Base-by-base conservation (phyloP, 805 yeast genomes). In the Yamadazyma tumulicola region DNA sequence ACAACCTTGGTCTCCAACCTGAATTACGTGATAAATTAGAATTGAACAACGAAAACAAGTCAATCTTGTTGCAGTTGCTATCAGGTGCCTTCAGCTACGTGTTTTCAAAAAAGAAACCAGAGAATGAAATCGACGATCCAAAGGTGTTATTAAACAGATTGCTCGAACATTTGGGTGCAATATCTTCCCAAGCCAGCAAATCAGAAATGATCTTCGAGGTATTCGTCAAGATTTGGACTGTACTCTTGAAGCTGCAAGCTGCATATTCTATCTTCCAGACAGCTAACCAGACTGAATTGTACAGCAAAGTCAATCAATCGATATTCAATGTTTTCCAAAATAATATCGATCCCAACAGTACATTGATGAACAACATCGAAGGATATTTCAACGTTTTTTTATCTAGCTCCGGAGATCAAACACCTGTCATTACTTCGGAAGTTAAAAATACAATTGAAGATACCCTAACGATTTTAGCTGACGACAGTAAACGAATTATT, bases 71-170 rank as follows among this genome's bases (percentile, higher is more conserved):
- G 15, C 51, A 60, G 8, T 52, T 74, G 23, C 45, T 76, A 1
- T 45, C 57, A 29, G 81, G 81, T 1, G 47, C 64, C 4, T 48
- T 69, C 1, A 36, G 49, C 3, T 36, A 48, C 25, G 54, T 69
- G 6, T 54, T 56, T 23, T 30, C 51, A 6, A 53, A 47, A 22
- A 64, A 55, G 8, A 52, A 49, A 28, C 33, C 46, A 12, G 39
- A 46, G 1, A 34, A 39, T 7, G 46, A 39, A 12, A 9, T 26
- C 12, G 35, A 38, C 12, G 32, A 34, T 27, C 18, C 25, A 6
- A 25, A 21, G 3, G 19, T 13, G 5, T 18, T 37, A 2, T 6
- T 35, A 2, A 15, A 6, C 2, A n/a, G 29, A 4, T 25, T 38
- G 13, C 10, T 32, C 14, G 26, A 24, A 10, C 20, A 29, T 6